Base-by-base conservation (phyloP, 345 rosid species). In the Fremontodendron californicum region DNA sequence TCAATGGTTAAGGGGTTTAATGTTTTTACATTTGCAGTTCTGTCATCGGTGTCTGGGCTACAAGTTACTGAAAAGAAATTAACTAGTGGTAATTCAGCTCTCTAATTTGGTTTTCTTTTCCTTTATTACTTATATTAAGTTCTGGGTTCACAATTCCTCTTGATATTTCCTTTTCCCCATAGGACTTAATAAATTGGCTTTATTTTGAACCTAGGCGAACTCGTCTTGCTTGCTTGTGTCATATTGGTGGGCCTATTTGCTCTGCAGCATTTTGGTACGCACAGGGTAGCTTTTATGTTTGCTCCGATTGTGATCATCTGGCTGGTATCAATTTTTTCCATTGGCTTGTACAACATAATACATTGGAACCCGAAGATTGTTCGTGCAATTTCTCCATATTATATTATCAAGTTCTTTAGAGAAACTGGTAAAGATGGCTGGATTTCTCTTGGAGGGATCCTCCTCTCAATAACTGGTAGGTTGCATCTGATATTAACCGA, bases 361-460 rank as follows among this genome's bases (percentile, higher is more conserved):
- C 54, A 37, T 78, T 94, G 96, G 94, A 91, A 94, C 76, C 98
- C 98, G 25, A 87, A 72, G 83, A 88, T 94, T 76, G 61, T 91
- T 70, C 78, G 43, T 77, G 98, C 98, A 15, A 0, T 94, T 74
- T 94, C 97, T 52, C 98, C 98, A 12, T 69, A 78, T 83, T 92
- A 92, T 78, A 87, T 94, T 71, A 81, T 91, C 81, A 90, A 84
- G 75, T 92, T 88, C 89, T 94, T 94, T 81, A 75, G 58, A 45
- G 75, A 79, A 82, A 88, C 90, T 66, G 97, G 97, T 57, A 87
- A 81, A 83, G 91, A 93, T 76, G 97, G 97, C 75, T 94, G 98
- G 98, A 86, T 92, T 84, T 94, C 98, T 78, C 96, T 94, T 58
- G 98, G 97, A 77, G 98, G 98, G 58, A 74, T 94, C 79, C 94